Percentiles rank a stretch among this genome's conserved stretches.
These are phyloP conservation scores for Diddensiella santjacobensis DNA, from an alignment of 805 yeast species.

Conservation along the genomic window DNA sequence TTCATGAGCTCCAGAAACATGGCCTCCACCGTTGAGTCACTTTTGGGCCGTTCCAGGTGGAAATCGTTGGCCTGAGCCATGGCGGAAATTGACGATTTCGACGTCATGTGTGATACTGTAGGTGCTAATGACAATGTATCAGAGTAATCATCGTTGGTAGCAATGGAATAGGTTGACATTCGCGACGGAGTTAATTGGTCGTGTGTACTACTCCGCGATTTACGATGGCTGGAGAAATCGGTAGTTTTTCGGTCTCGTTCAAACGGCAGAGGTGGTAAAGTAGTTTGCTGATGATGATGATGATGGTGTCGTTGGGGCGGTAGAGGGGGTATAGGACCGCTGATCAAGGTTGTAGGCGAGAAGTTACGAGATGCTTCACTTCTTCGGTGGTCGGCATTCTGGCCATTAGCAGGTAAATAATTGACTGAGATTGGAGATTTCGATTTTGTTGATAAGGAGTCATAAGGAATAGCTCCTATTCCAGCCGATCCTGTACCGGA, in stretches of 20 bases:
- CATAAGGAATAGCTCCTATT: conserved; percentile 24
- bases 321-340: conserved; percentile 29
- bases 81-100: conserved; percentile 9
- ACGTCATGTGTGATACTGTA: conserved; percentile 1
- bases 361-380: conserved; percentile 11
- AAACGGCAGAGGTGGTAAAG: conserved; percentile 2
- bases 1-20: conserved; percentile 75
- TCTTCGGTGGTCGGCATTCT: conserved; percentile 4
- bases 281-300: neutral
- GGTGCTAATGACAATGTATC: neutral
- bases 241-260: neutral
- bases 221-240: conserved; percentile 1
- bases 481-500: neutral
- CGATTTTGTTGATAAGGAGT: conserved; percentile 20
- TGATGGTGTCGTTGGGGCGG: conserved; percentile 17
- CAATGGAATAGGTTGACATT: neutral
- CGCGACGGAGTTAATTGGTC: conserved; percentile 2
- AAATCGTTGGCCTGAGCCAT: conserved; percentile 29
- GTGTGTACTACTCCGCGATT: neutral
- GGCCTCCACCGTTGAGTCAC: conserved; percentile 62
- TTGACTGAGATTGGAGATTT: conserved; percentile 25
- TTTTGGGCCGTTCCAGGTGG: conserved; percentile 61
- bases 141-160: neutral
- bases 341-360: conserved; percentile 23
- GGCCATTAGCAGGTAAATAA: conserved; percentile 21